Evolutionary conservation across 2,329 filamentous ascomycete species (phyloP), one percentile per base, ranked within the genome.

Genomic region (Neonectria neomacrospora): DNA sequence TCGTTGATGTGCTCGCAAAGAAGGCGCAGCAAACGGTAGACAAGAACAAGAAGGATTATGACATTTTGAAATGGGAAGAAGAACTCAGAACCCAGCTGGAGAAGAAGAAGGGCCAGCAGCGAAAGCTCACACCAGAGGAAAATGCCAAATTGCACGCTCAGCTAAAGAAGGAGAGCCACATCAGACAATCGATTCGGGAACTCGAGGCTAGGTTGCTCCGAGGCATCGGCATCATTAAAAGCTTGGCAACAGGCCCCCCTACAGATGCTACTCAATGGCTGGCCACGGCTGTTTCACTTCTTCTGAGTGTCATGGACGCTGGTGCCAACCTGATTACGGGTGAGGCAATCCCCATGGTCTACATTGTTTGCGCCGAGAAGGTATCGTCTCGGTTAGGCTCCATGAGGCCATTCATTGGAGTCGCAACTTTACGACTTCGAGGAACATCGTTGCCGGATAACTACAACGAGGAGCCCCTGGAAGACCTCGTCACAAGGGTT

Each of bases 51-150:
- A 97, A 97, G 77, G 96, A 98, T 76, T 97, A 97, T 72, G 93
- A 99, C 71, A 96, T 93, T 1, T 80, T 97, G 42, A 97, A 97
- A 78, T 99, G 96, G 96, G 96, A 99, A 78, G 91, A 95, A 76
- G 96, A 99, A 67, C 84, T 99, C 8, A 86, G 94, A 61, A 86
- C 88, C 41, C 93, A 97, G 72, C 80, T 99, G 42, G 94, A 94
- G n/a, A 86, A 92, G 75, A 99, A 98, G 82, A 97, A 95, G 78
- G 95, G 95, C 1, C 88, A 92, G 64, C 89, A 93, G 71, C 95
- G 94, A 81, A 99, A 97, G 79, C 87, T 98, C 10, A 96, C 93
- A 0, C 80, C 92, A 0, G 96, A 98, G 37, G 95, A 99, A 73
- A 90, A 91, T 69, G 87, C 90, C 30, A 98, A 97, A 78, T 92